Evolutionary conservation across 2,329 filamentous ascomycete species (phyloP), one percentile per base, ranked within the genome.

Genomic region (Truncatella angustata): DNA sequence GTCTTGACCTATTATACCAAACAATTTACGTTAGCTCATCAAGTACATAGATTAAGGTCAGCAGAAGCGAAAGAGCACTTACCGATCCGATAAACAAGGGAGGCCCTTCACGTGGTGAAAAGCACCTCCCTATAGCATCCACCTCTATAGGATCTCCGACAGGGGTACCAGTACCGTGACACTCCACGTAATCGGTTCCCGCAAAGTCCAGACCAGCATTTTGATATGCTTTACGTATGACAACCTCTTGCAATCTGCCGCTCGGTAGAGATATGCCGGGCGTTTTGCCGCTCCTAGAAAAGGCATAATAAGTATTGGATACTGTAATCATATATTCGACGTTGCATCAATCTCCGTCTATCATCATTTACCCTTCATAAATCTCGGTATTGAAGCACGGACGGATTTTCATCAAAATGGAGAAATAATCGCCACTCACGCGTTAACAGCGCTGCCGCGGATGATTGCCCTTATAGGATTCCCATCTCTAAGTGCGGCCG

Each of bases 71-170:
- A n/a, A n/a, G n/a, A n/a, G 30, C n/a, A 34, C 30, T 34, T 39
- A 39, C 56, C 16, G 54, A 65, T n/a, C 52, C 65, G 2, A 61
- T 23, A 0, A 55, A 30, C 36, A 26, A 61, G 57, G 6, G 58
- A 58, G 5, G 61, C 30, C 12, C 48, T 14, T 14, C 58, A 39
- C 50, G 36, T 10, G 45, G 51, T 24, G 40, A 12, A 23, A 56
- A 50, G 32, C 42, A 24, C 6, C 51, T 34, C 12, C 35, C 49
- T 18, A 56, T 1, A 34, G 70, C 73, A 3, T 54, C 48, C 1
- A 70, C 63, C 53, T 77, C 73, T 4, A 65, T 56, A 0, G 71
- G 68, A 52, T 76, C 73, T 1, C 73, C 74, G 1, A 64, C 67
- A 3, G 51, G 50, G 2, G 73, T 76, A 0, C 72, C 73, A 0